Evolutionary conservation across 163 green algal species (phyloP), one percentile per base, ranked within the genome.

Genomic region (Scenedesmus sp.): DNA sequence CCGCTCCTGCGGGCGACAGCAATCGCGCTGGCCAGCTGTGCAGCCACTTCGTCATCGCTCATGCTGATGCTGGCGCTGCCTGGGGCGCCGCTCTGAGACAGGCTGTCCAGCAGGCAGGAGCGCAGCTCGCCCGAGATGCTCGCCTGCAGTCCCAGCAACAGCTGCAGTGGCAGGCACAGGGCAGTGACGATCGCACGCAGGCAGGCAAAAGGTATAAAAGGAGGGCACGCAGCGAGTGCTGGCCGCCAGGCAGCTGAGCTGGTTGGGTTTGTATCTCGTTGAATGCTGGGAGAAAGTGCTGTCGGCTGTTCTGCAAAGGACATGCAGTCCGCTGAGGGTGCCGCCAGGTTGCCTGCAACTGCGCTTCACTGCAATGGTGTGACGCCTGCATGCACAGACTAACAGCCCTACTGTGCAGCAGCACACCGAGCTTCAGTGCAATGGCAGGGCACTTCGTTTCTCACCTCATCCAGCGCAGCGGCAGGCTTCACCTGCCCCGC

Each of bases 381-480:
- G n/a, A n/a, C n/a, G n/a, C n/a, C n/a, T n/a, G n/a, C n/a, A 65
- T 26, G 53, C 53, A 30, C 13, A 30, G 15, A 65, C 53, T 30
- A 65, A 22, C 53, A 30, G 15, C 53, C 15, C 26, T n/a, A n/a
- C n/a, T n/a, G n/a, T n/a, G n/a, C n/a, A n/a, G n/a, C n/a, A n/a
- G n/a, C n/a, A n/a, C n/a, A n/a, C n/a, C n/a, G n/a, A n/a, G n/a
- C n/a, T 16, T 16, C 53, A 6, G 4, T 65, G 15, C 53, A 22
- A 65, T 16, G 33, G 59, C 22, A 72, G 22, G 22, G 59, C 59
- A 37, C 4, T 9, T 3, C 4, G 9, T 76, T 26, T 18, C 65
- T 49, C 78, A 84, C 78, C 78, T 84, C 78, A 56, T 84, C 78
- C 42, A 84, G 18, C 43, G 78, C 78, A 35, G 78, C 78, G 33